Conservation (phyloP, 768 basidiomycete genomes). For the Psilocybe cubensis region DNA sequence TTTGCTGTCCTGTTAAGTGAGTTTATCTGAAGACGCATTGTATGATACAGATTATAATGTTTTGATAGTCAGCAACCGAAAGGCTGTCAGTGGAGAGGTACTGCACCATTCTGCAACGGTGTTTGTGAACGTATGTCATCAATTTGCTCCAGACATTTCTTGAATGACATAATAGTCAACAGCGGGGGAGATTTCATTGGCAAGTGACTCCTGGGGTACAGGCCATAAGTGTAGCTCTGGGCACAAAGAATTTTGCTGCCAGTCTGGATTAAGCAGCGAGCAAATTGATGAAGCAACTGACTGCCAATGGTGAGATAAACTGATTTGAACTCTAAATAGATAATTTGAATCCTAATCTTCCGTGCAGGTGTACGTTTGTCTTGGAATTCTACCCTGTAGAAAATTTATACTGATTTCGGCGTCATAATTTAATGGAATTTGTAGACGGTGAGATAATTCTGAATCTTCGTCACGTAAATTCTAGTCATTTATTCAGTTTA, state of each 20-base stretch:
- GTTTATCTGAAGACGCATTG: not conserved
- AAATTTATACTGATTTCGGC: not conserved
- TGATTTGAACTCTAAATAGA: not conserved
- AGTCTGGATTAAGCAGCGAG: not conserved
- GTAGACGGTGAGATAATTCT: not conserved
- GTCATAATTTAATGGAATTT: not conserved
- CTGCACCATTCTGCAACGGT: not conserved
- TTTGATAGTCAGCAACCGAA: not conserved
- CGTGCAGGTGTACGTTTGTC: not conserved
- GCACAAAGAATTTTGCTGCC: not conserved
- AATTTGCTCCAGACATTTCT: not conserved
- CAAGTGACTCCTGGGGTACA: not conserved
- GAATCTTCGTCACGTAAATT: not conserved
- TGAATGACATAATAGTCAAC: not conserved
- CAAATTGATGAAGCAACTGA: not conserved
- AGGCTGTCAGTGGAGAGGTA: not conserved
- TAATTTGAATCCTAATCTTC: not conserved
- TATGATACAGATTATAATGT: not conserved
- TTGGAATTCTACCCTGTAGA: not conserved
- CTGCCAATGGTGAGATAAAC: not conserved
- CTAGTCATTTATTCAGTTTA: not conserved
- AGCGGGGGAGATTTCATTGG: not conserved
- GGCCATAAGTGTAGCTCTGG: not conserved
- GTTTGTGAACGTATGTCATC: not conserved
- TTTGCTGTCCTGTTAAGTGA: not conserved